Base-by-base conservation (phyloP, 2,329 filamentous ascomycete species). In the Diaporthe eres region DNA sequence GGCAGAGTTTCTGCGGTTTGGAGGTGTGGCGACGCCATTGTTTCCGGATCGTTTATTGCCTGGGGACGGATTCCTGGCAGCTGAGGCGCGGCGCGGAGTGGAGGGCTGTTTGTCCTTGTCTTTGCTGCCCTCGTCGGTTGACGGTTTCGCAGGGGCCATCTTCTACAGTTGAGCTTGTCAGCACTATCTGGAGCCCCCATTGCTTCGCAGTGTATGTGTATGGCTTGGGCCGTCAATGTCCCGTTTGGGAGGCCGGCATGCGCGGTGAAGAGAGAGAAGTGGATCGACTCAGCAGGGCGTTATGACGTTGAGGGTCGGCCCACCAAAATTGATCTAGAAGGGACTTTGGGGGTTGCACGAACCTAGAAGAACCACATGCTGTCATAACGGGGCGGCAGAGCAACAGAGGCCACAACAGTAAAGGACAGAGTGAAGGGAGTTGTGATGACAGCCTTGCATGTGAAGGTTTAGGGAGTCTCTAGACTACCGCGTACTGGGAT, bases 21-120 rank as follows among this genome's bases (percentile, higher is more conserved):
- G 75, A 5, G 82, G 80, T 0, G 82, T 83, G 47, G 79, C 77
- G 37, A 80, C 76, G 51, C 58, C 75, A 76, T 77, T 78, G 70
- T 76, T 78, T 39, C 72, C 74, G 39, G 74, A 58, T 71, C 72
- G 76, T 55, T 74, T 76, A 37, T 57, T 34, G 72, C 51, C 55
- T 77, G 70, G 72, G 25, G 75, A 47, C 6, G 75, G 70, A 51
- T 81, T 81, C 47, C 75, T 78, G 31, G 77, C 39, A 4, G 77
- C 71, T 22, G 77, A 76, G 28, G 71, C 63, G 57, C 63, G 76
- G 60, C 71, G 71, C 51, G 75, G 72, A 53, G 44, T 67, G 49
- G 55, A 42, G 28, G 76, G 74, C 51, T 70, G 74, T 65, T 71
- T 75, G 55, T 77, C 76, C 70, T 74, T 77, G 71, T 65, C 74